A percentile compares a stretch with the other conserved stretches of the same genome.
Conservation (phyloP, 176 grass and related monocot genomes). For the Triticum turgidum region DNA sequence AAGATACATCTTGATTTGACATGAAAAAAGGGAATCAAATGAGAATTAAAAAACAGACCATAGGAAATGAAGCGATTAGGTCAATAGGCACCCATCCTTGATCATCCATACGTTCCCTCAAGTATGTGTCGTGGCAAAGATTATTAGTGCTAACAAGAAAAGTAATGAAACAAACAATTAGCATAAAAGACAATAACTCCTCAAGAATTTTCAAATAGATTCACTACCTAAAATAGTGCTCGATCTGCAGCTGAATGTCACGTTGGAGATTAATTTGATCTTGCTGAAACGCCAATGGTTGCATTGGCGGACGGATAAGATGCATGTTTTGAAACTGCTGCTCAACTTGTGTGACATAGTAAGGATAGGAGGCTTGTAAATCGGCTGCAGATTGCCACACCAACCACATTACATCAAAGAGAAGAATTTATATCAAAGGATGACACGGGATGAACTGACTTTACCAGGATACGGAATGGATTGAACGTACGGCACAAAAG, state of each 20-base stretch:
- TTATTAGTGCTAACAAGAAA: constrained; percentile 62
- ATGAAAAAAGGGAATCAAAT: background rate
- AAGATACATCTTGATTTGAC: background rate
- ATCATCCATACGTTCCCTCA: constrained; percentile 64
- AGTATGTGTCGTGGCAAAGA: constrained; percentile 59
- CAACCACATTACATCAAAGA: constrained; percentile 31
- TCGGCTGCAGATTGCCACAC: constrained; percentile 22
- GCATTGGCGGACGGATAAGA: constrained; percentile 38
- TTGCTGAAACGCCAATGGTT: constrained; percentile 29
- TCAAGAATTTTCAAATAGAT: constrained; percentile 5
- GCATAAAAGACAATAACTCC: background rate
- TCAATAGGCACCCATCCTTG: constrained; percentile 81
- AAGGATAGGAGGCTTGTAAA: constrained; percentile 32
- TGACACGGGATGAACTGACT: background rate
- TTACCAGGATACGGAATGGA: constrained; percentile 52
- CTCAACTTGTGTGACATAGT: constrained; percentile 50
- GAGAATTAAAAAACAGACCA: constrained; percentile 45
- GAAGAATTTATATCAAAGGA: background rate
- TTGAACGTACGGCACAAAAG: constrained; percentile 28
- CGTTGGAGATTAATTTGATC: constrained; percentile 37
- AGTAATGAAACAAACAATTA: constrained; percentile 11
- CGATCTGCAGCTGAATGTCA: constrained; percentile 58
- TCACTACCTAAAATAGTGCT: constrained; percentile 88
- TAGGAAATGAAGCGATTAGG: constrained; percentile 58
- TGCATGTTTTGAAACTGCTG: constrained; percentile 56